phyloP scores from a whole-genome alignment of 805 yeast species.

The Priceomyces castillae region DNA sequence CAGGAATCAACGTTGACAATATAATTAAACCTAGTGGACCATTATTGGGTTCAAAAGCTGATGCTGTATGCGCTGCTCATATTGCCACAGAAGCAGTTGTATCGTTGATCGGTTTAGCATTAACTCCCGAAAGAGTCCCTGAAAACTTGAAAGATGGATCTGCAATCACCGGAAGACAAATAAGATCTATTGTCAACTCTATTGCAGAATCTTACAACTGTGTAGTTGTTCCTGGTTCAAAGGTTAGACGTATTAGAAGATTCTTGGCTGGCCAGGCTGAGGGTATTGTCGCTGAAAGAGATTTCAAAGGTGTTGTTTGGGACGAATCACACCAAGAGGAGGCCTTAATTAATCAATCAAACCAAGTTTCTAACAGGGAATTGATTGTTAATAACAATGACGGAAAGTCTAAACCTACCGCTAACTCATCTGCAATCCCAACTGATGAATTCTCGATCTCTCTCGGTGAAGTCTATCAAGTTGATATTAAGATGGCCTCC shows the following conservation, averaged over 20 bases:
- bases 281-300: conserved; percentile 86
- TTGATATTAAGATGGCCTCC: conserved; percentile 82
- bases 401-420: conserved; percentile 8
- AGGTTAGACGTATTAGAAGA: conserved; percentile 87
- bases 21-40: conserved; percentile 66
- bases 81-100: conserved; percentile 87
- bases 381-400: conserved; percentile 10
- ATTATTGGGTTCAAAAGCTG: conserved; percentile 78
- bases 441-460: conserved; percentile 66
- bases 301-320: conserved; percentile 90
- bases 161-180: conserved; percentile 61
- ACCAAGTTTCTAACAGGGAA: conserved; percentile 16
- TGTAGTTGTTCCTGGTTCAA: conserved; percentile 86
- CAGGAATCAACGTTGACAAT: conserved; percentile 40
- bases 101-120: conserved; percentile 66
- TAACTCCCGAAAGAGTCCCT: conserved; percentile 76
- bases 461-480: conserved; percentile 82
- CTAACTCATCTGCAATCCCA: conserved; percentile 59
- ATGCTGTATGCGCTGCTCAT: conserved; percentile 84
- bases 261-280: conserved; percentile 96
- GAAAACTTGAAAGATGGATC: conserved; percentile 38
- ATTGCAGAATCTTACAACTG: conserved; percentile 84
- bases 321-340: conserved; percentile 78
- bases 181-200: conserved; percentile 77
- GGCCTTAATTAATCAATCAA: conserved; percentile 45